These are phyloP conservation scores for Fusarium piperis DNA, from an alignment of 2,329 filamentous ascomycete species.

Conservation along the genomic window DNA sequence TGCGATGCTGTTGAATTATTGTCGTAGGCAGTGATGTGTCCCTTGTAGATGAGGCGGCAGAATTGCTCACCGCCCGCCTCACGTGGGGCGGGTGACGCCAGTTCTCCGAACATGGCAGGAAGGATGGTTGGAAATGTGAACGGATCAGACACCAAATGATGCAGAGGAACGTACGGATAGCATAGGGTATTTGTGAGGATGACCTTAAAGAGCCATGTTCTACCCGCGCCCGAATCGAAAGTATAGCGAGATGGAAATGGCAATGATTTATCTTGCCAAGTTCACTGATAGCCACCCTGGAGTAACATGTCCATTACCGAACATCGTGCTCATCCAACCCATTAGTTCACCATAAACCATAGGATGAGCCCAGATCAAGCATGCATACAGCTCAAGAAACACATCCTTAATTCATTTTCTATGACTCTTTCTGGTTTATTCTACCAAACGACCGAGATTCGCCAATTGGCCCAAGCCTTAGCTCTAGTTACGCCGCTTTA, in stretches of 20 bases:
- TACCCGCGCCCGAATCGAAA: neutral
- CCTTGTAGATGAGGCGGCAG: slow-evolving; percentile 44
- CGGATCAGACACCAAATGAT: neutral
- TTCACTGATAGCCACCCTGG: neutral
- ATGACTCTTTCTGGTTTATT: slow-evolving; percentile 29
- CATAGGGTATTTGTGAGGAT: neutral
- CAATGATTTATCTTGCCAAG: neutral
- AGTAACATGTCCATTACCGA: neutral
- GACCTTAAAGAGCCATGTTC: neutral
- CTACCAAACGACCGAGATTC: slow-evolving; percentile 24
- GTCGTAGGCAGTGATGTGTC: slow-evolving; percentile 43
- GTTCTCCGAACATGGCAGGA: neutral
- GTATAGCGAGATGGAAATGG: neutral
- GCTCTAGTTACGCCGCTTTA: slow-evolving; percentile 37
- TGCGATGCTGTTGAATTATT: slow-evolving; percentile 21
- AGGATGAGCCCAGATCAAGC: neutral
- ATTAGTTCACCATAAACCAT: neutral
- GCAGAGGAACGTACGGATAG: neutral
- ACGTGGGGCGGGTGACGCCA: slow-evolving; percentile 30
- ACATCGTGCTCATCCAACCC: neutral
- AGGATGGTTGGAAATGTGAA: neutral
- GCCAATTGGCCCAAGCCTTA: slow-evolving; percentile 26
- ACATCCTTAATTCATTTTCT: slow-evolving; percentile 17
- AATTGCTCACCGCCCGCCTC: slow-evolving; percentile 44
- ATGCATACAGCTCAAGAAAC: neutral